phyloP scores from a whole-genome alignment of 192 early-diverging fungal species.

The Geosiphon pyriformis region DNA sequence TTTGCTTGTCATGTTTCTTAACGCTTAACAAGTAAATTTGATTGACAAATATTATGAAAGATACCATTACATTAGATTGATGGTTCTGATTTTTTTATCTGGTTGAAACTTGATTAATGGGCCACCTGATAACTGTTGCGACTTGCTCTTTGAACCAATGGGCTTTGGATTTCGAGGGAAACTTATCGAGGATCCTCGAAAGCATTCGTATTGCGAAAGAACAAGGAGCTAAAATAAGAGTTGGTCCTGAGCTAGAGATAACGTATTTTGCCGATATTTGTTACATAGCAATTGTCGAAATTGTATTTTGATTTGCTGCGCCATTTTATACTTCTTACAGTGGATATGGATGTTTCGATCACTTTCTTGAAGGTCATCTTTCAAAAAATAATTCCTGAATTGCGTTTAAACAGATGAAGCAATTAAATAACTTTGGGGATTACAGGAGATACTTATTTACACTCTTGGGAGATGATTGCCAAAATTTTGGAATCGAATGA shows the following conservation, averaged over 20 bases:
- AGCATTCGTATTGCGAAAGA: slow-evolving; percentile 82
- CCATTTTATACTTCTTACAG: slow-evolving; percentile 28
- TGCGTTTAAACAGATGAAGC: not conserved
- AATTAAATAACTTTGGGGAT: not conserved
- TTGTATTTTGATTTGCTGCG: not conserved
- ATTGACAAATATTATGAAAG: too few species aligned
- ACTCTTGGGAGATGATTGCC: slow-evolving; percentile 91
- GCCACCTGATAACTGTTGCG: slow-evolving; percentile 64
- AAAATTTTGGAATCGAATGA: slow-evolving; percentile 61
- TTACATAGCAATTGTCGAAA: not conserved
- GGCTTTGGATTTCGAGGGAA: slow-evolving; percentile 96
- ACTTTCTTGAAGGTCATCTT: slow-evolving; percentile 93
- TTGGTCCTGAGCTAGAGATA: slow-evolving; percentile 96
- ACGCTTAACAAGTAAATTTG: not conserved
- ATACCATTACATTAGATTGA: not conserved
- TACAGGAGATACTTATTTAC: slow-evolving; percentile 83
- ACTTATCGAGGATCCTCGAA: slow-evolving; percentile 77
- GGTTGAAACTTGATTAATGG: slow-evolving; percentile 38
- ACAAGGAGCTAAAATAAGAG: slow-evolving; percentile 70
- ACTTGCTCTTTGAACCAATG: slow-evolving; percentile 87
- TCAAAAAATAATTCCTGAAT: not conserved
- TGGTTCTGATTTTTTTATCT: too few species aligned
- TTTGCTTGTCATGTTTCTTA: not conserved
- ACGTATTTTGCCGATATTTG: slow-evolving; percentile 42
- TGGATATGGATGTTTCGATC: slow-evolving; percentile 98